Conservation (phyloP, 2,329 filamentous ascomycete genomes). For the Colletotrichum siamense region DNA sequence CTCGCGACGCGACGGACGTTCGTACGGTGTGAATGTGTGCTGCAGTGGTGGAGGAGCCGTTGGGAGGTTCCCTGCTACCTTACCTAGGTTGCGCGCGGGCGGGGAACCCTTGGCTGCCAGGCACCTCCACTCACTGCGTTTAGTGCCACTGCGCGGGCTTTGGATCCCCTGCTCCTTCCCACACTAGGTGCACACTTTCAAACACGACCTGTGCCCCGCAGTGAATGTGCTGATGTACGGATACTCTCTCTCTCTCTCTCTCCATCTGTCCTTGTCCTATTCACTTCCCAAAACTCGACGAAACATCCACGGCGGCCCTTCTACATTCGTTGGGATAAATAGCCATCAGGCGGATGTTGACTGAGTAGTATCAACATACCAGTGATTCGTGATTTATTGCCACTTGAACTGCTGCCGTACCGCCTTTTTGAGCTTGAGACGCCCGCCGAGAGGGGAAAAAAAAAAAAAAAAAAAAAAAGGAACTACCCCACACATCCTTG, state of each 20-base stretch:
- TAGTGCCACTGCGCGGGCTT: not conserved
- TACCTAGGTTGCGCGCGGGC: not conserved
- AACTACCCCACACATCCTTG: slow-evolving; percentile 8
- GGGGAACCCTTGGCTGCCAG: not conserved
- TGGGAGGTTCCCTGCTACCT: not conserved
- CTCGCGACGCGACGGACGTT: not conserved
- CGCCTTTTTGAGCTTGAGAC: not conserved
- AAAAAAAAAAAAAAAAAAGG: not conserved
- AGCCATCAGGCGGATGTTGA: slow-evolving; percentile 13
- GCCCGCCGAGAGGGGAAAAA: not conserved
- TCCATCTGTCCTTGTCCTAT: not conserved
- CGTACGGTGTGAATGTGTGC: not conserved
- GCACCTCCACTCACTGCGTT: not conserved
- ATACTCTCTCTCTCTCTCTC: not conserved
- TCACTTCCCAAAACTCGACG: not conserved
- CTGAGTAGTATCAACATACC: not conserved
- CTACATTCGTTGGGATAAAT: not conserved
- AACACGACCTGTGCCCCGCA: slow-evolving; percentile 9
- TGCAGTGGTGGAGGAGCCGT: not conserved
- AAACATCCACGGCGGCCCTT: not conserved
- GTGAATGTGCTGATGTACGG: not conserved
- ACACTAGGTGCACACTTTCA: not conserved
- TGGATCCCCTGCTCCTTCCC: not conserved
- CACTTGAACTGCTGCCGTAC: not conserved
- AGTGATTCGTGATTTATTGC: not conserved